These are phyloP conservation scores for Teratosphaeria pseudoeucalypti DNA, from an alignment of 2,329 filamentous ascomycete genomes.

Conservation along the genomic window DNA sequence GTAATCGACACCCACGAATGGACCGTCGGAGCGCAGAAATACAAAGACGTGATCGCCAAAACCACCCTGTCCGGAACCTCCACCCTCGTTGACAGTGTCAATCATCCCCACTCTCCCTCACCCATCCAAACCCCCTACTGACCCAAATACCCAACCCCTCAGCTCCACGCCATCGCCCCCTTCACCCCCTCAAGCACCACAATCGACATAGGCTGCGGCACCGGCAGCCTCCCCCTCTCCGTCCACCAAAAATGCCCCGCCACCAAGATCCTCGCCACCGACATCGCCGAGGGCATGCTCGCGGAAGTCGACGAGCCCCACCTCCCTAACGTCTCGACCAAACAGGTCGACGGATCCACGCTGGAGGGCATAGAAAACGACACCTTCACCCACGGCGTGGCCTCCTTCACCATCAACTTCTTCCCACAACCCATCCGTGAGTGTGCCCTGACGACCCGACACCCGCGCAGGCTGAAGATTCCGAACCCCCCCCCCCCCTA, in stretches of 20 bases:
- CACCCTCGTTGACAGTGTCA: background rate
- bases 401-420: background rate
- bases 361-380: background rate
- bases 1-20: background rate
- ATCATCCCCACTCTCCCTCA: no score
- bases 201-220: background rate
- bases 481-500: no score
- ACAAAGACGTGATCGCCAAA: background rate
- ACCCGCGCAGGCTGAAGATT: no score
- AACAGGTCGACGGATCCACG: background rate
- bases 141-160: no score
- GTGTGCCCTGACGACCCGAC: background rate
- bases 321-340: background rate
- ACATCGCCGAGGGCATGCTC: conserved; percentile 2
- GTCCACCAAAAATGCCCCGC: background rate
- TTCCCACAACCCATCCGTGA: background rate
- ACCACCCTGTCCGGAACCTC: background rate
- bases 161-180: background rate
- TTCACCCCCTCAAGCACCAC: background rate
- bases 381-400: background rate
- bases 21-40: background rate
- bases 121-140: no score
- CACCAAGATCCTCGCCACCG: background rate
- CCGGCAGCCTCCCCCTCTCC: background rate
- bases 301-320: background rate